phyloP scores from a whole-genome alignment of 257 asterid genomes.

The Scutellaria barbata region DNA sequence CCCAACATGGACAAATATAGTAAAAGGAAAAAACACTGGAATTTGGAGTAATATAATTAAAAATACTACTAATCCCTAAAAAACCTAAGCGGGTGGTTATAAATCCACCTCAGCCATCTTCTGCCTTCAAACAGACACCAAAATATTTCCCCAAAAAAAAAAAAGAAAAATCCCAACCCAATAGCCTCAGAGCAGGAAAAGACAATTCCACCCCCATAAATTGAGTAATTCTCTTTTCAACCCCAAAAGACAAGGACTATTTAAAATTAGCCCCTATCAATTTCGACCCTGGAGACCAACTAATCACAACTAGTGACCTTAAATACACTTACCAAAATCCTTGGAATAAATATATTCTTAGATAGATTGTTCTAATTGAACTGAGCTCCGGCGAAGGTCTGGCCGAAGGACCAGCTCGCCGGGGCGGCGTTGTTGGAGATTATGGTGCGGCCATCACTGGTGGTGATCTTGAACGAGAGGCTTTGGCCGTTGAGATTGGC shows the following conservation, averaged over 20 bases:
- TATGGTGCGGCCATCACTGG: slow-evolving; percentile 73
- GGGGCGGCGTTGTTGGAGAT: slow-evolving; percentile 75
- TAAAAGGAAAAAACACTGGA: background rate
- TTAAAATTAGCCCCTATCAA: slow-evolving; percentile 52
- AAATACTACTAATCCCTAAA: slow-evolving; percentile 27
- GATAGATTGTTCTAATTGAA: slow-evolving; percentile 43
- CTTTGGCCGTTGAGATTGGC: slow-evolving; percentile 72
- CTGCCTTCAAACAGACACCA: slow-evolving; percentile 22
- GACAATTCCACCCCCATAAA: slow-evolving; percentile 35
- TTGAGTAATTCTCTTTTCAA: slow-evolving; percentile 36
- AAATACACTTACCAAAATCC: background rate
- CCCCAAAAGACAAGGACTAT: slow-evolving; percentile 41
- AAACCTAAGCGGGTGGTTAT: slow-evolving; percentile 56
- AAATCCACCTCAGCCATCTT: slow-evolving; percentile 55
- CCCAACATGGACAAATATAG: slow-evolving; percentile 23
- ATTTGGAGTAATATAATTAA: slow-evolving; percentile 10
- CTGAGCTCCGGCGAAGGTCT: slow-evolving; percentile 81
- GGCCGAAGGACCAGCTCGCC: slow-evolving; percentile 82
- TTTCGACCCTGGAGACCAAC: slow-evolving; percentile 34
- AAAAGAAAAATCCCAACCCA: slow-evolving; percentile 34
- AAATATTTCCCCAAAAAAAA: background rate
- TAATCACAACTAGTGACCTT: slow-evolving; percentile 36
- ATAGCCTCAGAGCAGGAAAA: slow-evolving; percentile 21
- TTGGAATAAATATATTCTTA: background rate
- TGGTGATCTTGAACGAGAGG: slow-evolving; percentile 81